phyloP scores from a whole-genome alignment of 345 rosid species.

The Erysimum cheiranthoides region DNA sequence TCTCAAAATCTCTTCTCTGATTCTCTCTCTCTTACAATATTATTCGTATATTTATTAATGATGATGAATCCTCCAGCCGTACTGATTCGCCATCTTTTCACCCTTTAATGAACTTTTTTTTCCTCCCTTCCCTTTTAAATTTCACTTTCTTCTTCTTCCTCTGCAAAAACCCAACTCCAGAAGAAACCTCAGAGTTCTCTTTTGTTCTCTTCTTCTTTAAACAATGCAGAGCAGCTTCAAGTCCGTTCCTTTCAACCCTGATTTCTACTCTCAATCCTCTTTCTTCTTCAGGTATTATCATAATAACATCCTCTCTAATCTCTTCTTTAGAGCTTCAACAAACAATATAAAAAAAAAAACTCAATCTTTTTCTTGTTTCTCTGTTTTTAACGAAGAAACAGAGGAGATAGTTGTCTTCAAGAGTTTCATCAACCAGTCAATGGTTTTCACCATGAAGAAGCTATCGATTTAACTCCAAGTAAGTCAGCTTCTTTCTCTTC shows the following conservation, averaged over 20 bases:
- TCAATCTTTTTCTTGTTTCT: constrained; percentile 3
- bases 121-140: neutral
- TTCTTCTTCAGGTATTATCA: constrained; percentile 64
- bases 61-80: constrained; percentile 43
- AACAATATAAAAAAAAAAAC: neutral
- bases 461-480: constrained; percentile 87
- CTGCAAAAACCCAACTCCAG: constrained; percentile 46
- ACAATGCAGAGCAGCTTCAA: constrained; percentile 89
- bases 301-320: neutral
- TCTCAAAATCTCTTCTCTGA: constrained; percentile 34
- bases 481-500: constrained; percentile 53
- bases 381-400: constrained; percentile 32
- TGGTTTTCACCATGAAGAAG: constrained; percentile 68
- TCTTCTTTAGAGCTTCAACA: constrained; percentile 13
- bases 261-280: constrained; percentile 67
- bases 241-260: constrained; percentile 56
- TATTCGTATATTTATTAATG: constrained; percentile 42
- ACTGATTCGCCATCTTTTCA: constrained; percentile 51
- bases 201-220: neutral
- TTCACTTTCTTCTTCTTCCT: constrained; percentile 37
- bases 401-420: constrained; percentile 65
- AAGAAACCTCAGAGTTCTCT: constrained; percentile 39
- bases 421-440: constrained; percentile 76
- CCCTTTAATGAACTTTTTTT: constrained; percentile 28
- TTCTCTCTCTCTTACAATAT: constrained; percentile 21